A percentile compares a stretch with the other conserved stretches of the same genome.
Evolutionary conservation across 2,329 filamentous ascomycete genomes (phyloP).

Genomic region (Pyrenochaeta sp.): DNA sequence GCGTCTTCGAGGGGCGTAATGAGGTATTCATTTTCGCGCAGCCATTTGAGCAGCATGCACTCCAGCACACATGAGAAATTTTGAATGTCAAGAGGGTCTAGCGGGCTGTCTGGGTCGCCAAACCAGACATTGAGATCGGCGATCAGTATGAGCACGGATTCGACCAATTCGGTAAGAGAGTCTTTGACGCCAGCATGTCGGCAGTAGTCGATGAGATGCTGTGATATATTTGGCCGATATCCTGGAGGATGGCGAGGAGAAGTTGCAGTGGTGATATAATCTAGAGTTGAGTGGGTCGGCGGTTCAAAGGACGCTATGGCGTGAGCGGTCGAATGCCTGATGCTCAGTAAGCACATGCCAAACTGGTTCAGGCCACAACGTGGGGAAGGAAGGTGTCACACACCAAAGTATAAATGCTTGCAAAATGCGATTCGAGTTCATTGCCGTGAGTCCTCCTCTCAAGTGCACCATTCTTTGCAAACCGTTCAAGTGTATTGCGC

Average conservation of each 20-base stretch:
- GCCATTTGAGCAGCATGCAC: constrained; percentile 43
- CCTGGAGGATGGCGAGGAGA: constrained; percentile 41
- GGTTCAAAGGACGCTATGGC: constrained; percentile 46
- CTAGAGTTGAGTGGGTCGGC: constrained; percentile 41
- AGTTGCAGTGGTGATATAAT: constrained; percentile 36
- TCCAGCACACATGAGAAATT: constrained; percentile 48
- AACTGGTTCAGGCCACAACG: constrained; percentile 25
- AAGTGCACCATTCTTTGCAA: constrained; percentile 46
- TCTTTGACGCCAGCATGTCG: constrained; percentile 36
- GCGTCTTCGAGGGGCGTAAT: constrained; percentile 45
- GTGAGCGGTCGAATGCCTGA: constrained; percentile 51
- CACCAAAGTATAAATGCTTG: constrained; percentile 54
- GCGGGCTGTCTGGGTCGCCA: constrained; percentile 32
- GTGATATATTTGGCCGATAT: constrained; percentile 38
- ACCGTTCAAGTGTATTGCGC: constrained; percentile 43
- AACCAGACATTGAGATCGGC: constrained; percentile 48
- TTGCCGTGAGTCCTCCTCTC: constrained; percentile 43
- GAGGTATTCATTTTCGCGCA: constrained; percentile 34
- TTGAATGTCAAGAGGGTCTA: constrained; percentile 48
- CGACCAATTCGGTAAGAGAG: constrained; percentile 38
- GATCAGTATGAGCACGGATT: constrained; percentile 42
- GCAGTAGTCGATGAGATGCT: constrained; percentile 42
- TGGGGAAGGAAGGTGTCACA: constrained; percentile 23
- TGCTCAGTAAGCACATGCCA: constrained; percentile 50
- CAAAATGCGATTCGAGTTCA: constrained; percentile 48